These are phyloP conservation scores for Berkeleyomyces basicola DNA, from an alignment of 2,329 filamentous ascomycete genomes.

Conservation along the genomic window DNA sequence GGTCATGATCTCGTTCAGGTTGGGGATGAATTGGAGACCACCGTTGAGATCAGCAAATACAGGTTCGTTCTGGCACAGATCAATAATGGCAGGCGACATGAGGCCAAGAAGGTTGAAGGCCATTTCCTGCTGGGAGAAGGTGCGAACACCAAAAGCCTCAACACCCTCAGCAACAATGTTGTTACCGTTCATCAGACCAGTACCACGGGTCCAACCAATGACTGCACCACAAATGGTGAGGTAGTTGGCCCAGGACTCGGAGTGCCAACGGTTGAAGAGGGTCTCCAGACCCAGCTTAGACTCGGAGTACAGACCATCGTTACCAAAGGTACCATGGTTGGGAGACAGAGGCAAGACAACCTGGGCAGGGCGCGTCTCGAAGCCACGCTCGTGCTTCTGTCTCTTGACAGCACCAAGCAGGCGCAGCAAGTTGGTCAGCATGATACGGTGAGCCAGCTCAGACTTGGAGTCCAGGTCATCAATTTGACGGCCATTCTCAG, in stretches of 20 bases:
- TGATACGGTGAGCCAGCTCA: conserved; percentile 94
- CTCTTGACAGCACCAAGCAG: conserved; percentile 80
- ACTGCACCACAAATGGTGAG: conserved; percentile 96
- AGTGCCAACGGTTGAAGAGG: conserved; percentile 96
- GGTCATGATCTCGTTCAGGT: conserved; percentile 87
- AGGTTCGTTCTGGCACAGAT: conserved; percentile 87
- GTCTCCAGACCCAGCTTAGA: conserved; percentile 96
- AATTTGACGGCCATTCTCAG: conserved; percentile 94
- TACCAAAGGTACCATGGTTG: conserved; percentile 97
- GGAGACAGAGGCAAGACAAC: conserved; percentile 91
- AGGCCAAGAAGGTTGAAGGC: conserved; percentile 94
- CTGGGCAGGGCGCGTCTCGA: conserved; percentile 89
- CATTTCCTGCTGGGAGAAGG: conserved; percentile 99
- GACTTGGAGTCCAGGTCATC: conserved; percentile 94
- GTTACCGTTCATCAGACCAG: conserved; percentile 93
- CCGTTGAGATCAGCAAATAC: conserved; percentile 97
- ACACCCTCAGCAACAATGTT: conserved; percentile 95
- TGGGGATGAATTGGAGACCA: conserved; percentile 90
- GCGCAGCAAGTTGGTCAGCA: conserved; percentile 92
- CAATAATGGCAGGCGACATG: conserved; percentile 85
- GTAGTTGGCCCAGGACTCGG: conserved; percentile 93
- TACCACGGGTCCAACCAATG: conserved; percentile 98
- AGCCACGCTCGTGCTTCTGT: conserved; percentile 74
- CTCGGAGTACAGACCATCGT: conserved; percentile 94
- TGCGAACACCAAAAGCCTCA: conserved; percentile 89